Base-by-base conservation (phyloP, 495 filamentous ascomycete species). In the Penicillium ucsense region DNA sequence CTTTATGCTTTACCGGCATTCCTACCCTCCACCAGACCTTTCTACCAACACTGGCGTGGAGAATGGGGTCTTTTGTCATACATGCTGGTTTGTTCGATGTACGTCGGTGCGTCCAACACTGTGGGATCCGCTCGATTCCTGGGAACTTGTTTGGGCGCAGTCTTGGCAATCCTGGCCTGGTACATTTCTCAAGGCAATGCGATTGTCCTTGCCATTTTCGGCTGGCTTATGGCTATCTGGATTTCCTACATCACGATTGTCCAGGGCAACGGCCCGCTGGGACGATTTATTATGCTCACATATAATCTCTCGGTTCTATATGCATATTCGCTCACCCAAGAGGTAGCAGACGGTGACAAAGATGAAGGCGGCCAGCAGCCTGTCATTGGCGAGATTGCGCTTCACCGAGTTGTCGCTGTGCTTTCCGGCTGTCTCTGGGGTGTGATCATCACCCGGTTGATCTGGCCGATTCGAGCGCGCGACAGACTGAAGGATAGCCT, bases 31-130 rank as follows among this genome's bases (percentile, higher is more conserved):
- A 92, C 86, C 9, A 74, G 88, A 46, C 86, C 89, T 0, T 72
- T 84, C 38, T 98, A 95, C 57, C 74, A 78, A 20, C 85, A 85
- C 53, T 98, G 90, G 89, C 74, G 91, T 54, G 92, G 91, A 1
- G 92, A 98, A 75, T 98, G 92, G 92, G 92, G 91, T 8, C 72
- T 97, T 2, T 62, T 97, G 35, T 95, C 91, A 0, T 98, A 95
- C 68, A 98, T 98, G 92, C 77, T 97, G 45, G 92, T 98, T 11
- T 95, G 91, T 62, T 86, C 86, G 5, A 96, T 96, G 91, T 97
- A 91, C 0, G 88, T 95, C 36, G 92, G 92, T 7, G 86, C 91
- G 12, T 86, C 88, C 9, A 98, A 97, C 56, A 94, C 89, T 12
- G 94, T 91, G 4, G 89, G 88, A 4, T 80, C 76, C 66, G 76